A percentile compares a stretch with the other conserved stretches of the same genome.
These are phyloP conservation scores for Hyphopichia fennica DNA, from an alignment of 1,139 yeast genomes.

Conservation along the genomic window DNA sequence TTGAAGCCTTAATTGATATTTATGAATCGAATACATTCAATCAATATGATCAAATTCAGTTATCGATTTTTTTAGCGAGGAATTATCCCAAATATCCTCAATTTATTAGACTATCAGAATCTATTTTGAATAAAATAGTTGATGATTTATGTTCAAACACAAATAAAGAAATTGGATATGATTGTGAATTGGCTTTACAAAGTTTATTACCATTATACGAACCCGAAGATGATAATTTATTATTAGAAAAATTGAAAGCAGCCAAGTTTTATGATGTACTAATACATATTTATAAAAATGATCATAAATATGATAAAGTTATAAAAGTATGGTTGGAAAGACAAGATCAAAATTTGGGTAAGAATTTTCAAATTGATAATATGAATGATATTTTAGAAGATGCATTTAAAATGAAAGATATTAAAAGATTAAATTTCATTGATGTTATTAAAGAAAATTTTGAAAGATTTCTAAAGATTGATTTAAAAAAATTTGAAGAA, in stretches of 20 bases:
- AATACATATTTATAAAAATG: constrained; percentile 53
- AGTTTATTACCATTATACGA: constrained; percentile 62
- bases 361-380: constrained; percentile 13
- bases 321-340: constrained; percentile 35
- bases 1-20: constrained; percentile 62
- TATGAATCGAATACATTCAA: constrained; percentile 36
- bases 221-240: constrained; percentile 49
- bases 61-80: constrained; percentile 70
- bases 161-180: constrained; percentile 42
- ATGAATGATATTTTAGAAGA: constrained; percentile 33
- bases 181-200: constrained; percentile 73
- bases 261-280: constrained; percentile 60
- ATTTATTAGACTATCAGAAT: constrained; percentile 68
- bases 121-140: constrained; percentile 49
- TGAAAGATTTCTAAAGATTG: constrained; percentile 29
- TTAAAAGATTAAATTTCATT: constrained; percentile 35
- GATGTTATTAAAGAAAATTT: constrained; percentile 39
- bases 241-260: constrained; percentile 52
- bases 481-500: constrained; percentile 35
- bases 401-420: constrained; percentile 33
- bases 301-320: constrained; percentile 53
- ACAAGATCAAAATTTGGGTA: constrained; percentile 8
- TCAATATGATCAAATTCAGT: constrained; percentile 35
- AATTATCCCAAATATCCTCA: constrained; percentile 81
- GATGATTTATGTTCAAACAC: constrained; percentile 49